Evolutionary conservation across 768 basidiomycete species (phyloP), one percentile per base, ranked within the genome.

Genomic region (Hypsizygus marmoreus): DNA sequence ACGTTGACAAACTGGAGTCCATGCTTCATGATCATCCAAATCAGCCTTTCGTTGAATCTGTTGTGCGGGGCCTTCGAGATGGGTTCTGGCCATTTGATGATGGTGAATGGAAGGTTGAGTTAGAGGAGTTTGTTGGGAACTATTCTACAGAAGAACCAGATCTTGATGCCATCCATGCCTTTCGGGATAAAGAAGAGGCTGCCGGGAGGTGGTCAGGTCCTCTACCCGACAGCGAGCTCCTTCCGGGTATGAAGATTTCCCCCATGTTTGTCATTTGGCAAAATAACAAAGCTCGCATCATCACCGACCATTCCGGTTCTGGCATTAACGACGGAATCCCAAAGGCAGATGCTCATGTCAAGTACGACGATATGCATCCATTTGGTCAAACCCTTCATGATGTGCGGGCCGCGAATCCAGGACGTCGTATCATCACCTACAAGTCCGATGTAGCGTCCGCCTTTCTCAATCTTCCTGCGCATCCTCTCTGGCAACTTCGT

Each of bases 81-180:
- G 67, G 67, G 0, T 70, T 70, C 43, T 67, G 66, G 67, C 68
- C 64, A 7, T 67, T 50, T 20, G 43, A 64, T 23, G 39, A 50
- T 22, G 61, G 52, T 8, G 54, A 61, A 8, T 62, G 55, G 57
- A 47, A 53, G 10, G 2, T 25, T 4, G 39, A 52, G 1, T 1
- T 28, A 1, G 33, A 41, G 6, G 38, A 48, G 10, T 6, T 7
- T 3, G 11, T 30, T 5, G 49, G 46, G 4, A 59, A 62, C 34
- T 62, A 57, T 32, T 11, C 53, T 0, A 8, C 32, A 0, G 47
- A 50, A 4, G 26, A 43, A 1, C 23, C 6, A 2, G 58, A 61
- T 30, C 44, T 59, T 9, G 48, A 38, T 0, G 50, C 53, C 0
- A 45, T 59, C 8, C 41, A 50, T 7, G 40, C 45, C 2, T 49